Evolutionary conservation across 2,329 filamentous ascomycete species (phyloP).

Genomic region (Colletotrichum tofieldiae): DNA sequence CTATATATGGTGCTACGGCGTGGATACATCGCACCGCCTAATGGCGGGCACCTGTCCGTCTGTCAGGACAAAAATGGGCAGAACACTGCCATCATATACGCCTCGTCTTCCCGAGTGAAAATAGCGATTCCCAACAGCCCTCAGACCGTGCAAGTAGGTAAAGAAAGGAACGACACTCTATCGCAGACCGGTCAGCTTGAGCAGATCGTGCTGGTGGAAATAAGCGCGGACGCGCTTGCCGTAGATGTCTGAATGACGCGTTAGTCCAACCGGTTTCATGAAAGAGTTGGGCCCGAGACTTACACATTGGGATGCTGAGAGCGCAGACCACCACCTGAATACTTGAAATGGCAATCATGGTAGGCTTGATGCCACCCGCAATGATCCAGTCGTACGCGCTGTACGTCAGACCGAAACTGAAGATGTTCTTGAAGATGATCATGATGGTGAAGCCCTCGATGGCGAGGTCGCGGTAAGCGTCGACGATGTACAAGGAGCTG

Average conservation of each 20-base stretch:
- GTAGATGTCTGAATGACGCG: slow-evolving; percentile 73
- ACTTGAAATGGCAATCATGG: slow-evolving; percentile 80
- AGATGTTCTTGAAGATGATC: slow-evolving; percentile 95
- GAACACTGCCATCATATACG: neutral
- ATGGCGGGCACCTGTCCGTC: neutral
- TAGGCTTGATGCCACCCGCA: slow-evolving; percentile 70
- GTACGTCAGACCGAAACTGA: slow-evolving; percentile 88
- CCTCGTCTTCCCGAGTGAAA: neutral
- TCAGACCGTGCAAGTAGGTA: neutral
- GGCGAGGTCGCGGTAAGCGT: slow-evolving; percentile 89
- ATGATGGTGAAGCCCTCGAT: slow-evolving; percentile 92
- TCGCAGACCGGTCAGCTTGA: slow-evolving; percentile 64
- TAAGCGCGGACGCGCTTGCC: slow-evolving; percentile 85
- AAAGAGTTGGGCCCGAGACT: slow-evolving; percentile 56
- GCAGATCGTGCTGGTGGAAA: slow-evolving; percentile 81
- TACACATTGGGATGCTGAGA: slow-evolving; percentile 84
- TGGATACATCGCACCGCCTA: neutral
- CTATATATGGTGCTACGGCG: neutral
- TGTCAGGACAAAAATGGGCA: too few relatives aligned
- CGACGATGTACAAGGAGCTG: slow-evolving; percentile 89
- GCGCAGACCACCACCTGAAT: slow-evolving; percentile 85
- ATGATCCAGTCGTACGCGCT: slow-evolving; percentile 89
- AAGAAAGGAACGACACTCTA: slow-evolving; percentile 18
- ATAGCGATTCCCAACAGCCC: too few relatives aligned
- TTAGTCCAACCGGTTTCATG: neutral